Percentiles rank a stretch among this genome's conserved stretches.
phyloP scores from a whole-genome alignment of 1,284 basidiomycete species.

The Tilletia setariae region DNA sequence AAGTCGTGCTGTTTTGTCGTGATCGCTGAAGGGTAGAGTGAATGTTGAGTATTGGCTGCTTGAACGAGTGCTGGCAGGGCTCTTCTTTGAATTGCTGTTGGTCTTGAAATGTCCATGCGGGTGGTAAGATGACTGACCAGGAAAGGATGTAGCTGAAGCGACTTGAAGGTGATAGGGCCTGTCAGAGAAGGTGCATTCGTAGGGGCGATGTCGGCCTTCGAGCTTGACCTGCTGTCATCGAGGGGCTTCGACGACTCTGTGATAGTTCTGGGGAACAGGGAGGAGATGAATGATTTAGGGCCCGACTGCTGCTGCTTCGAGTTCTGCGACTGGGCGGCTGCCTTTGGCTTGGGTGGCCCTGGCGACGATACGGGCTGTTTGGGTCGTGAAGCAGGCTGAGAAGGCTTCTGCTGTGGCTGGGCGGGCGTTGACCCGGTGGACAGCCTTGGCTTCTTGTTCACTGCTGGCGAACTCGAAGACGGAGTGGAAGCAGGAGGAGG shows the following conservation, averaged over 20 bases:
- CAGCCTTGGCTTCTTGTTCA: not conserved
- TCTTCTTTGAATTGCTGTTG: conserved; percentile 85
- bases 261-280: conserved; percentile 24
- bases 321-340: not conserved
- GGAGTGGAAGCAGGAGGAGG: conserved; percentile 12
- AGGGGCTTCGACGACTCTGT: conserved; percentile 19
- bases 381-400: not conserved
- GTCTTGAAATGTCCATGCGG: conserved; percentile 52
- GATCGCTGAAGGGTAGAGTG: conserved; percentile 43
- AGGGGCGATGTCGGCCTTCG: conserved; percentile 27
- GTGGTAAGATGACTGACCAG: conserved; percentile 71
- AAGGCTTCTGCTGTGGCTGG: conserved; percentile 16
- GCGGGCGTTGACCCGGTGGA: conserved; percentile 10
- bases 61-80: conserved; percentile 67
- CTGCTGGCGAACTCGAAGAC: not conserved
- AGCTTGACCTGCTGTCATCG: conserved; percentile 19
- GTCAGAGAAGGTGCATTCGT: conserved; percentile 44
- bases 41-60: conserved; percentile 58
- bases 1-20: conserved; percentile 64
- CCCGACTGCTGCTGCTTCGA: conserved; percentile 1
- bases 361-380: not conserved
- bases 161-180: conserved; percentile 56
- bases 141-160: conserved; percentile 73
- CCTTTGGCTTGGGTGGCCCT: not conserved
- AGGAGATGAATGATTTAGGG: conserved; percentile 24